Percentiles rank a stretch among this genome's conserved stretches.
These are phyloP conservation scores for Gleditsia sinensis DNA, from an alignment of 306 rosid genomes.

Conservation along the genomic window DNA sequence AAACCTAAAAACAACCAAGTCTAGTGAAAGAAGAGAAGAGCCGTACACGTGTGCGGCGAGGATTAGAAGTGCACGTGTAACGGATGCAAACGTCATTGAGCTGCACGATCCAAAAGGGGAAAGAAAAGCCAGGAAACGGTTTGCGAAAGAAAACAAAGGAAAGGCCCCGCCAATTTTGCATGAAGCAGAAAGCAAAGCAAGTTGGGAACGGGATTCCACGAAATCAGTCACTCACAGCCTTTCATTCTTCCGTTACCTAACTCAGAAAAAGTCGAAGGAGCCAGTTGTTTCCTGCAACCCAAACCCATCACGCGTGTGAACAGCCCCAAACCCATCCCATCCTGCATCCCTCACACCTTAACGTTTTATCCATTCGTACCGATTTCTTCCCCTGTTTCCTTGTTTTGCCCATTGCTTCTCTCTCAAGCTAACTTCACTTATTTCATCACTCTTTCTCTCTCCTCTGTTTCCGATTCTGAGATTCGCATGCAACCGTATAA, in stretches of 20 bases:
- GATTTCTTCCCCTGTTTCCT: not conserved
- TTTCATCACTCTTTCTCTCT: not conserved
- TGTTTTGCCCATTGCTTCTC: not conserved
- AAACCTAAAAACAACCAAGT: not conserved
- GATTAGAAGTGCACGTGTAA: constrained; percentile 27
- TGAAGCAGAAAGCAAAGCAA: not conserved
- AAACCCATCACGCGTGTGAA: no score
- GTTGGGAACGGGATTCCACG: not conserved
- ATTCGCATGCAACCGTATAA: constrained; percentile 35
- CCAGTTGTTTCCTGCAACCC: no score
- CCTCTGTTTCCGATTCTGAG: constrained; percentile 20
- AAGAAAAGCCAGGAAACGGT: not conserved
- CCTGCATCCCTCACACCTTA: no score
- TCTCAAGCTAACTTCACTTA: not conserved
- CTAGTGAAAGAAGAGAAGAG: accelerated
- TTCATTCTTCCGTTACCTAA: no score
- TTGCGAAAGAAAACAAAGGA: not conserved
- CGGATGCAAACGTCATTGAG: constrained; percentile 22
- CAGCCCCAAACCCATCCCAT: no score
- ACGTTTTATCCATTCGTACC: no score
- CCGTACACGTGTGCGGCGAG: constrained; percentile 25
- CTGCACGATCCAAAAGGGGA: not conserved
- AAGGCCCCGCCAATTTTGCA: not conserved
- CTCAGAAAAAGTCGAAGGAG: no score
- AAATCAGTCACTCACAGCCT: not conserved